A percentile compares a stretch with the other conserved stretches of the same genome.
These are phyloP conservation scores for Apiospora phragmitis DNA, from an alignment of 2,329 filamentous ascomycete species.

Conservation along the genomic window DNA sequence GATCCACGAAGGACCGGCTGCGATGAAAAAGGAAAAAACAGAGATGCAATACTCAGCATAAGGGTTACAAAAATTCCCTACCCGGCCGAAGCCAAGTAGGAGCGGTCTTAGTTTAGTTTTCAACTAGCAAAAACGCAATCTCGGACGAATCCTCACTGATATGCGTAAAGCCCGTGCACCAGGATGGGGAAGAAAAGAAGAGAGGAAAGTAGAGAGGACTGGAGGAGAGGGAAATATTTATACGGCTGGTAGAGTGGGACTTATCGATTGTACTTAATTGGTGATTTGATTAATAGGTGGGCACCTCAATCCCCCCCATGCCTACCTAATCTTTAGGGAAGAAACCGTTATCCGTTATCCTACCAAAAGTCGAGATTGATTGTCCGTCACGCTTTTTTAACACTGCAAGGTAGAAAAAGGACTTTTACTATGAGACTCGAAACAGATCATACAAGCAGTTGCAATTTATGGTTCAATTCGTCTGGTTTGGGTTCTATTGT, in stretches of 20 bases:
- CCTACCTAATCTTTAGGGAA: background rate
- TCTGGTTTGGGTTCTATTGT: background rate
- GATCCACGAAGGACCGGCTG: slow-evolving; percentile 42
- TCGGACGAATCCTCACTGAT: slow-evolving; percentile 88
- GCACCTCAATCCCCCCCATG: background rate
- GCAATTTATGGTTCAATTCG: background rate
- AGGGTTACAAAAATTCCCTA: slow-evolving; percentile 77
- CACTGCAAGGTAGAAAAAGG: background rate
- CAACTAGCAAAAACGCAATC: slow-evolving; percentile 88
- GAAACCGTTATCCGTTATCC: background rate
- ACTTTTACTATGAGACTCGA: background rate
- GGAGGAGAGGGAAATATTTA: background rate
- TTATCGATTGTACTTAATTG: background rate
- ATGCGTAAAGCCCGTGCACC: slow-evolving; percentile 79
- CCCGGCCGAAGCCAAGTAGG: slow-evolving; percentile 66
- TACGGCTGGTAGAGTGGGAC: background rate
- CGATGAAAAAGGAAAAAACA: slow-evolving; percentile 55
- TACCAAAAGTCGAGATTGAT: background rate
- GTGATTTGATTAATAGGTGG: background rate
- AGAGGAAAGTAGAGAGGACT: slow-evolving; percentile 16
- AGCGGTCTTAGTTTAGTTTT: slow-evolving; percentile 84
- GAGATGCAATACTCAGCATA: slow-evolving; percentile 32
- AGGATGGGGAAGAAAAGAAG: slow-evolving; percentile 52
- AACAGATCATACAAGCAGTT: too few relatives aligned
- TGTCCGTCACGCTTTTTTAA: background rate